phyloP scores from a whole-genome alignment of 2,329 filamentous ascomycete species.

The Ophiostoma sp. region DNA sequence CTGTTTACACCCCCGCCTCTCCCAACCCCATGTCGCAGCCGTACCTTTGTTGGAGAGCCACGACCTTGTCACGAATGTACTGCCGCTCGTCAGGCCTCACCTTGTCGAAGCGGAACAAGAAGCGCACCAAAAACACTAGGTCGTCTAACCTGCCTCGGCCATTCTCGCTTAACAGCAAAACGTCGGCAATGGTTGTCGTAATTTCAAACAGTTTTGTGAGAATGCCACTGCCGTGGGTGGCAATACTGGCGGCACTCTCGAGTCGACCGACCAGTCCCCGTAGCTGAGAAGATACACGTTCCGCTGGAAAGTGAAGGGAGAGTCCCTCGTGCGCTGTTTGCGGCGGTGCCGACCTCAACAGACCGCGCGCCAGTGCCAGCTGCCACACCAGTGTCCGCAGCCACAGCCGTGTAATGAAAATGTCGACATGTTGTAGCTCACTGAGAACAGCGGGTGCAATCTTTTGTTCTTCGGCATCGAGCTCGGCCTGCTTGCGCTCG shows the following conservation, averaged over 20 bases:
- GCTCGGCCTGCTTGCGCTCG: constrained; percentile 44
- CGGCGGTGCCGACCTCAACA: constrained; percentile 39
- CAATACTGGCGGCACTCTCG: constrained; percentile 46
- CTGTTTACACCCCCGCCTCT: neutral
- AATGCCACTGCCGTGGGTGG: constrained; percentile 57
- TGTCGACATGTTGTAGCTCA: constrained; percentile 45
- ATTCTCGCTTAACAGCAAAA: constrained; percentile 45
- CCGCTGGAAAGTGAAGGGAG: constrained; percentile 43
- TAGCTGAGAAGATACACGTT: constrained; percentile 43
- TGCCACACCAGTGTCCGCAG: constrained; percentile 46
- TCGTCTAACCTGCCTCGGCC: neutral
- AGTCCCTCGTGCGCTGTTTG: constrained; percentile 41
- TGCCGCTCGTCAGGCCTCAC: neutral
- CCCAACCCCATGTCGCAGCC: neutral
- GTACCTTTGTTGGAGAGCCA: neutral
- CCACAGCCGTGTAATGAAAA: constrained; percentile 46
- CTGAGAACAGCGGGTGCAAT: constrained; percentile 37
- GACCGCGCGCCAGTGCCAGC: constrained; percentile 42
- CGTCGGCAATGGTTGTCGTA: constrained; percentile 59
- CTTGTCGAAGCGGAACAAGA: neutral
- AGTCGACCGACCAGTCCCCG: constrained; percentile 41
- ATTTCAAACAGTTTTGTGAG: constrained; percentile 62
- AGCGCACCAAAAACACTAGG: neutral
- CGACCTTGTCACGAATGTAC: neutral
- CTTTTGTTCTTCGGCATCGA: constrained; percentile 42